phyloP scores from a whole-genome alignment of 805 yeast species.

The Blastobotrys americana region DNA sequence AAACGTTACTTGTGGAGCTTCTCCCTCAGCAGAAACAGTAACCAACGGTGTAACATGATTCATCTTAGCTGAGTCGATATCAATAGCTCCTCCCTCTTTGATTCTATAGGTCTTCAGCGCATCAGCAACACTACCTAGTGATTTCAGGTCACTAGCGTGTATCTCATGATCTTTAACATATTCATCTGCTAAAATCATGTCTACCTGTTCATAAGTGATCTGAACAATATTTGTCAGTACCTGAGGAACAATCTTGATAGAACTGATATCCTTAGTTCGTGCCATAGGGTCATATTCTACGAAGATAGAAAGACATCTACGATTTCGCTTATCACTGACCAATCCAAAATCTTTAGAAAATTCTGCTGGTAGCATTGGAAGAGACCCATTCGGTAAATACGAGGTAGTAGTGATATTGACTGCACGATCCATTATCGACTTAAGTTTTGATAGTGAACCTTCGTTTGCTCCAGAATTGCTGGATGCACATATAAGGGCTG shows the following conservation, averaged over 20 bases:
- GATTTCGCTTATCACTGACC: constrained; percentile 25
- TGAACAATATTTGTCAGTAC: constrained; percentile 40
- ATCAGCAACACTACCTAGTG: too few relatives aligned
- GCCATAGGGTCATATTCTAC: constrained; percentile 28
- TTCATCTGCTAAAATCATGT: constrained; percentile 40
- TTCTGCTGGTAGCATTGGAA: constrained; percentile 62
- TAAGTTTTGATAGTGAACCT: constrained; percentile 1
- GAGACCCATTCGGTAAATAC: constrained; percentile 60
- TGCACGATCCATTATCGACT: constrained; percentile 46
- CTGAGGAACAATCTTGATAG: constrained; percentile 36
- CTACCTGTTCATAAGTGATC: constrained; percentile 59
- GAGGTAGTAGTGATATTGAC: constrained; percentile 55
- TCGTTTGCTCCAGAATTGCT: background rate
- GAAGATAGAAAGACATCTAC: constrained; percentile 43
- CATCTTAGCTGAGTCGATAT: too few relatives aligned
- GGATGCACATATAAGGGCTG: constrained; percentile 41
- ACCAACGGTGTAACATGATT: too few relatives aligned
- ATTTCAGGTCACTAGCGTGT: too few relatives aligned
- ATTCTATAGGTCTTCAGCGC: too few relatives aligned
- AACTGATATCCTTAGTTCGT: constrained; percentile 14
- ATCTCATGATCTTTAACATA: too few relatives aligned
- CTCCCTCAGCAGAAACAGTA: too few relatives aligned
- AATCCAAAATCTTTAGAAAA: constrained; percentile 47
- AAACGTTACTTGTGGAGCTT: too few relatives aligned
- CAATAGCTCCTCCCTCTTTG: too few relatives aligned